These are phyloP conservation scores for Penicillium argentinense DNA, from an alignment of 495 filamentous ascomycete genomes.

Conservation along the genomic window DNA sequence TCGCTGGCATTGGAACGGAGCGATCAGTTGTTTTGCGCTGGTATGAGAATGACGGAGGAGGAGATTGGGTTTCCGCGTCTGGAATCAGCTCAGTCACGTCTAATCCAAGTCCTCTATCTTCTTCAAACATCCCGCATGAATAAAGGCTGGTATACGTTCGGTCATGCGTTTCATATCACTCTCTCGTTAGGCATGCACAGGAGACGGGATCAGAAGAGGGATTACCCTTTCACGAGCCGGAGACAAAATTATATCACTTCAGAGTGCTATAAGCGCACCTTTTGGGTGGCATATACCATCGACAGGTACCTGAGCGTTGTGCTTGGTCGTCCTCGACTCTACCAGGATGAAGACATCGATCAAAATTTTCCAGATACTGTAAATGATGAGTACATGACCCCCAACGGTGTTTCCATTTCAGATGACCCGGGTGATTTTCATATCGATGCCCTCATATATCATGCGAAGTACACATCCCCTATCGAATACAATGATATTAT, in stretches of 20 bases:
- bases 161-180: constrained; percentile 17
- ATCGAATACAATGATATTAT: background rate
- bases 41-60: background rate
- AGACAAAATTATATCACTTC: constrained; percentile 18
- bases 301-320: constrained; percentile 26
- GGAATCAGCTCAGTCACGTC: constrained; percentile 22
- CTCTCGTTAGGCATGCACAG: constrained; percentile 5
- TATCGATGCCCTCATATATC: constrained; percentile 21
- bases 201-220: constrained; percentile 8
- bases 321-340: constrained; percentile 22
- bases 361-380: constrained; percentile 11
- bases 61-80: constrained; percentile 25
- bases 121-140: constrained; percentile 27
- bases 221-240: constrained; percentile 7
- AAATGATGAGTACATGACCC: constrained; percentile 25
- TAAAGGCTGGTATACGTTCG: constrained; percentile 27
- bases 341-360: constrained; percentile 3
- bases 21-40: background rate
- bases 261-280: constrained; percentile 19
- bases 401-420: constrained; percentile 1
- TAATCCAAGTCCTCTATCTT: constrained; percentile 29
- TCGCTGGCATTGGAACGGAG: background rate
- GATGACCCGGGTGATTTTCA: constrained; percentile 13
- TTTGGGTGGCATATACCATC: constrained; percentile 8
- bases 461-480: constrained; percentile 16